Evolutionary conservation across 2,329 filamentous ascomycete genomes (phyloP).

Genomic region (Thelonectria olida): DNA sequence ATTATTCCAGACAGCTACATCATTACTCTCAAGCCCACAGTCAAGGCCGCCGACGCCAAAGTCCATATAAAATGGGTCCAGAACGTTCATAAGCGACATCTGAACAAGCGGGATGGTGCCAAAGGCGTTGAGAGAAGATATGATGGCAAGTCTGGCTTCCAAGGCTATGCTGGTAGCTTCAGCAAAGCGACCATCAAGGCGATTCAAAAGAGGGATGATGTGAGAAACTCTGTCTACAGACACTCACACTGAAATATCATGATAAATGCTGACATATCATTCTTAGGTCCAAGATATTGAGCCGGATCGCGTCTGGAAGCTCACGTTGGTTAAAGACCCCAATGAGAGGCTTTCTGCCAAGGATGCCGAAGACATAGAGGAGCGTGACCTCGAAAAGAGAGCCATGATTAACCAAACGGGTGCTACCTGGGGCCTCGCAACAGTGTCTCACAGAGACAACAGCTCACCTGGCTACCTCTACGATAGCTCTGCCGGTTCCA

Average conservation of each 20-base stretch:
- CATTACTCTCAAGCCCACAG: neutral
- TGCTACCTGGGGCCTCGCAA: conserved; percentile 24
- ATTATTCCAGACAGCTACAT: neutral
- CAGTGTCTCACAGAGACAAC: conserved; percentile 24
- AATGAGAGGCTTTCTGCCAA: neutral
- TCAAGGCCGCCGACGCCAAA: neutral
- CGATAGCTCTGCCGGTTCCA: conserved; percentile 19
- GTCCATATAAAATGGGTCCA: neutral
- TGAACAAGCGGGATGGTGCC: neutral
- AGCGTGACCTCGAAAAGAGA: neutral
- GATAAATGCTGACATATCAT: neutral
- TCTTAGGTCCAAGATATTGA: conserved; percentile 33
- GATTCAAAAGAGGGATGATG: conserved; percentile 51
- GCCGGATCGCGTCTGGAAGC: conserved; percentile 23
- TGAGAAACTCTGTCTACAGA: conserved; percentile 35
- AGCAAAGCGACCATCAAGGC: conserved; percentile 48
- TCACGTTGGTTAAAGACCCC: neutral
- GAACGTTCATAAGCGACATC: neutral
- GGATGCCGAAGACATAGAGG: neutral
- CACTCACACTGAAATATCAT: accelerated
- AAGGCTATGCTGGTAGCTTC: conserved; percentile 55
- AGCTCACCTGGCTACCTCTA: conserved; percentile 23
- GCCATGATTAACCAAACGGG: neutral
- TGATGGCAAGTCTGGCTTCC: conserved; percentile 30
- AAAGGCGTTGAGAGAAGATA: neutral